Evolutionary conservation across 148 eudicot species (phyloP).

Genomic region (Spergularia marina): DNA sequence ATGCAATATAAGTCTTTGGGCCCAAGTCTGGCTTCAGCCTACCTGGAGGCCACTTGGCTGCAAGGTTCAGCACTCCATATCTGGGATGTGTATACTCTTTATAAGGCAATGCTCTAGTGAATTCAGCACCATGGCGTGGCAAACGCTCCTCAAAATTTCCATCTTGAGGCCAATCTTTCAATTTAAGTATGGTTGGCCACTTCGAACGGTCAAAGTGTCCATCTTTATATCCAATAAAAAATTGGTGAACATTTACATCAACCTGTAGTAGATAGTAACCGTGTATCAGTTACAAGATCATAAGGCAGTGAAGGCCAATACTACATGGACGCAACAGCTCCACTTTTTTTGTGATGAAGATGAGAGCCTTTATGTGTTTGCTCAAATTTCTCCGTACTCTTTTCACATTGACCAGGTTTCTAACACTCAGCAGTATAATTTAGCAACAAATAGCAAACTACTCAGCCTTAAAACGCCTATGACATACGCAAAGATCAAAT

Average conservation of each 20-base stretch:
- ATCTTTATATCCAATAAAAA: constrained; percentile 50
- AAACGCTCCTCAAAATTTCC: constrained; percentile 55
- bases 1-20: constrained; percentile 74
- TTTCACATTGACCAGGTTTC: no score
- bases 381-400: no score
- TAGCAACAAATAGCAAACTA: no score
- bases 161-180: constrained; percentile 81
- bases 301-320: not conserved
- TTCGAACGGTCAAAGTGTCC: constrained; percentile 20
- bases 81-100: constrained; percentile 68
- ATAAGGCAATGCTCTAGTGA: constrained; percentile 60
- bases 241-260: constrained; percentile 47
- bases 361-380: no score
- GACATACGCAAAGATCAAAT: no score
- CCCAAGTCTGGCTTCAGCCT: constrained; percentile 69
- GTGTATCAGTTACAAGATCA: not conserved
- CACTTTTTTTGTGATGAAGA: no score
- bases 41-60: constrained; percentile 40
- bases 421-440: no score
- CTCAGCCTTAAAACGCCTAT: no score
- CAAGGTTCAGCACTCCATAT: constrained; percentile 57
- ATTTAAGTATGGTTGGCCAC: constrained; percentile 58
- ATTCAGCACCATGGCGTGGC: constrained; percentile 70
- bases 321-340: no score
- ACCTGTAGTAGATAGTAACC: constrained; percentile 33